A percentile compares a stretch with the other conserved stretches of the same genome.
These are phyloP conservation scores for Coniochaeta prunicola DNA, from an alignment of 2,329 filamentous ascomycete genomes.

Conservation along the genomic window DNA sequence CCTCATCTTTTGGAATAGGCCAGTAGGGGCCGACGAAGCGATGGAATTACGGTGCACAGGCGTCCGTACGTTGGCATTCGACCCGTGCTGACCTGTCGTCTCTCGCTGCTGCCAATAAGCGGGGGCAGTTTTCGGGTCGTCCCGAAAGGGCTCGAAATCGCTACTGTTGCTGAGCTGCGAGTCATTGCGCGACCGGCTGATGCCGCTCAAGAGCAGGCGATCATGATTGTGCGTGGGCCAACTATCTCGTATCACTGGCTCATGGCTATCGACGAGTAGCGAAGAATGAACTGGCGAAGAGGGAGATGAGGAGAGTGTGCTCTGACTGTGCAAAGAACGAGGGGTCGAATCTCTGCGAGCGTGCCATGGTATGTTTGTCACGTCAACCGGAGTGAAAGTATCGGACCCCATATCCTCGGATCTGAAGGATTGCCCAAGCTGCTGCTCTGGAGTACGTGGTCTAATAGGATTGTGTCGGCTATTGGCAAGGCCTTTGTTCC, in stretches of 20 bases:
- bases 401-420: neutral
- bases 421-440: neutral
- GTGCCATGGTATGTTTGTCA: constrained; percentile 24
- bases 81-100: neutral
- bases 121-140: neutral
- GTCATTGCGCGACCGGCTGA: constrained; percentile 14
- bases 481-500: constrained; percentile 13
- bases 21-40: constrained; percentile 13
- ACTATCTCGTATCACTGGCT: constrained; percentile 24
- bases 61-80: neutral
- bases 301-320: constrained; percentile 24
- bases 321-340: constrained; percentile 25
- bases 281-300: constrained; percentile 21
- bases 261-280: constrained; percentile 18
- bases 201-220: constrained; percentile 4
- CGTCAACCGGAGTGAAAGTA: constrained; percentile 16
- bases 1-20: constrained; percentile 31
- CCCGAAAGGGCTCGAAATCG: neutral
- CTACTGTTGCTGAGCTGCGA: constrained; percentile 12
- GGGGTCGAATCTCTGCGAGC: constrained; percentile 22
- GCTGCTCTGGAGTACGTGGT: constrained; percentile 8
- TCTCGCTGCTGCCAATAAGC: constrained; percentile 6
- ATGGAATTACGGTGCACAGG: neutral
- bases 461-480: constrained; percentile 20
- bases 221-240: constrained; percentile 15